Evolutionary conservation across 306 rosid species (phyloP), one percentile per base, ranked within the genome.

Genomic region (Ormosia semicastrata): DNA sequence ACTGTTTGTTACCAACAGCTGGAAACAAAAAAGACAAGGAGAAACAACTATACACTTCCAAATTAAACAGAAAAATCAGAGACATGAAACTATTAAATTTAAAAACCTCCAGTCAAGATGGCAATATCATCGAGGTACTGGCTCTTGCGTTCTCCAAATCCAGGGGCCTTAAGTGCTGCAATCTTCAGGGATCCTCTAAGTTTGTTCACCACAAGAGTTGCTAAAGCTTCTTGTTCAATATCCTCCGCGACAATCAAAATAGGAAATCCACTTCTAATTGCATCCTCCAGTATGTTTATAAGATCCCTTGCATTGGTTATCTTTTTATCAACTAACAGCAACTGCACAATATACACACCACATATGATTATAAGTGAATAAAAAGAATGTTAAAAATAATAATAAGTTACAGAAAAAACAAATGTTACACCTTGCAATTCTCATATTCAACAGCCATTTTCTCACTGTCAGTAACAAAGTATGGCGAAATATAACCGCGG

Each of bases 141-240:
- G 98, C 97, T 93, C 92, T 96, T 96, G 83, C 99, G 97, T 69
- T 96, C 99, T 57, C 99, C 99, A 82, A 96, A 96, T 30, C 99
- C 99, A 1, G 99, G 99, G 84, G 99, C 99, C 85, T 96, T 96
- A 13, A 96, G 91, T 12, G 99, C 99, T 49, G 99, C 99, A 79
- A 96, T 93, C 90, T 96, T 96, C 79, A 96, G 82, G 7, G 99
- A 90, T 60, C 99, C 99, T 87, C 99, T 92, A 65, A 96, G 98
- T 83, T 81, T 96, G 88, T 96, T 96, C 80, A 96, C 99, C 44
- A 96, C 99, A 56, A 96, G 92, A 66, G 99, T 96, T 59, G 99
- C 99, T 18, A 96, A 75, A 49, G 99, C 98, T 87, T 96, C 99
- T 85, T 96, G 99, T 75, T 96, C 99, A 81, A 96, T 93, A 82